Percentiles rank a stretch among this genome's conserved stretches.
phyloP scores from a whole-genome alignment of 306 rosid species.

The Malus sylvestris region DNA sequence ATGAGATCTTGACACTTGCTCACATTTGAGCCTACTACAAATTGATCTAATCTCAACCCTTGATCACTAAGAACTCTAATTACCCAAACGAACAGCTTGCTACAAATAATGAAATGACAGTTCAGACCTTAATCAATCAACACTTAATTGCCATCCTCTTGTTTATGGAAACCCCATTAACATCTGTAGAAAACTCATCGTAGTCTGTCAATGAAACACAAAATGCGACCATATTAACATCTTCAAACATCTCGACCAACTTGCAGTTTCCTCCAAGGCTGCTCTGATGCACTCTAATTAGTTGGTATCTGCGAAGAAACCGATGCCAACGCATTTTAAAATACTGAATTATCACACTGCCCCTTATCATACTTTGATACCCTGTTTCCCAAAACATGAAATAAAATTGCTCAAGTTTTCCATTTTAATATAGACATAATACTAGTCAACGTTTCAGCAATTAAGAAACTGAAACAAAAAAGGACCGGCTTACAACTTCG shows the following conservation, averaged over 20 bases:
- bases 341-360: neutral
- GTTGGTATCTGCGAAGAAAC: constrained; percentile 42
- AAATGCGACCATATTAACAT: constrained; percentile 43
- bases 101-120: no score
- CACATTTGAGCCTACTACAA: no score
- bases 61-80: no score
- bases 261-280: constrained; percentile 63
- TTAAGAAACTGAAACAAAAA: neutral
- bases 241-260: constrained; percentile 71
- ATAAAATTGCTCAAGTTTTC: neutral
- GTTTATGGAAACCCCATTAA: constrained; percentile 40
- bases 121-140: no score
- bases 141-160: constrained; percentile 52
- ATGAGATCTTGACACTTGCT: no score
- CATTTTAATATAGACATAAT: neutral
- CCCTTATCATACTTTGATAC: neutral
- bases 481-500: neutral
- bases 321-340: neutral
- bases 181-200: constrained; percentile 38
- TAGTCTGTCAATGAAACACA: constrained; percentile 60
- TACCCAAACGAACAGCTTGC: no score
- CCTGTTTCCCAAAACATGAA: neutral
- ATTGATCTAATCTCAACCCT: no score
- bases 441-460: neutral
- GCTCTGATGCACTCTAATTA: constrained; percentile 49